These are phyloP conservation scores for Barnettozyma botsteinii DNA, from an alignment of 805 yeast genomes.

Conservation along the genomic window DNA sequence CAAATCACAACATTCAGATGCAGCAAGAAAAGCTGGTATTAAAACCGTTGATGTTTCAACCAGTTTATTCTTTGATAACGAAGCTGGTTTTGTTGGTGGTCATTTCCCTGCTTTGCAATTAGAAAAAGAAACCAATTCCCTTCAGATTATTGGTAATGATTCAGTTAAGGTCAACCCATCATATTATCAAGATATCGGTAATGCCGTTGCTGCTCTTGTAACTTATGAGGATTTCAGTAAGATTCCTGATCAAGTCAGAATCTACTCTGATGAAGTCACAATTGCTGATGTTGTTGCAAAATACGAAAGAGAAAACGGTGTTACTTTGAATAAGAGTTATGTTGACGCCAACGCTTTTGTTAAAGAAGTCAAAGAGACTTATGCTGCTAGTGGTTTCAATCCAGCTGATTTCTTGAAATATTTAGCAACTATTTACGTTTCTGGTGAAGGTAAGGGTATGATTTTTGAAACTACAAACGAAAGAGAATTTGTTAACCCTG, in stretches of 20 bases:
- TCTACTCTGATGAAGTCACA: constrained; percentile 37
- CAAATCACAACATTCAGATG: constrained; percentile 34
- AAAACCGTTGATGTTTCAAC: constrained; percentile 42
- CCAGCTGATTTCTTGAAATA: constrained; percentile 35
- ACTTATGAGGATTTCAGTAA: constrained; percentile 29
- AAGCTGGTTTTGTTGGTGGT: constrained; percentile 20
- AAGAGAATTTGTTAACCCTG: constrained; percentile 41
- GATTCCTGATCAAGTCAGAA: constrained; percentile 40
- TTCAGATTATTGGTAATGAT: constrained; percentile 35
- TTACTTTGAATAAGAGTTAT: constrained; percentile 30
- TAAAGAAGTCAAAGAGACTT: background rate
- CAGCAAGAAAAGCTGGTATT: constrained; percentile 38
- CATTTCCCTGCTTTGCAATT: constrained; percentile 32
- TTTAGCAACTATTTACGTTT: constrained; percentile 31
- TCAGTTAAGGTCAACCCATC: constrained; percentile 32
- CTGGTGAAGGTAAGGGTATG: constrained; percentile 39
- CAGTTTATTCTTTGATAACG: constrained; percentile 33
- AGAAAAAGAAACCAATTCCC: constrained; percentile 24
- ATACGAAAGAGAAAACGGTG: constrained; percentile 36
- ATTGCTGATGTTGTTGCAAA: constrained; percentile 33
- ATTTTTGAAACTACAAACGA: constrained; percentile 26
- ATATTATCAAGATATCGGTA: constrained; percentile 38
- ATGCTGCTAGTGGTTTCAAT: constrained; percentile 20
- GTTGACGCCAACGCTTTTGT: constrained; percentile 25
- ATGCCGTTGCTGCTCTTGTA: constrained; percentile 36